A percentile compares a stretch with the other conserved stretches of the same genome.
Conservation (phyloP, 371 early-diverging fungal genomes). For the Phascolomyces articulosus region DNA sequence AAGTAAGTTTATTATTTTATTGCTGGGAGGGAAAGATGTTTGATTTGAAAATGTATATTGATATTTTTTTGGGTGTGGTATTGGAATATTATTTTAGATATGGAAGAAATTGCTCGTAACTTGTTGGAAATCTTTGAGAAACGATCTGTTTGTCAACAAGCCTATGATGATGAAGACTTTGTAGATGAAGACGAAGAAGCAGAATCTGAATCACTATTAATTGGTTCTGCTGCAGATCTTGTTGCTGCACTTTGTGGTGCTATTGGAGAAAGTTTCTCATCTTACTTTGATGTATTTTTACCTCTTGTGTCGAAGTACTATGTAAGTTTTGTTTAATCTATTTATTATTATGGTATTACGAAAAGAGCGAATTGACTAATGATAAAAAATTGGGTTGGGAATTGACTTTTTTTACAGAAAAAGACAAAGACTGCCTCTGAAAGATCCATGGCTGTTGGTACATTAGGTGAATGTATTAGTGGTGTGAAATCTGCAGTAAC, state of each 20-base stretch:
- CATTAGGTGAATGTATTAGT: conserved; percentile 80
- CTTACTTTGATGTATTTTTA: conserved; percentile 75
- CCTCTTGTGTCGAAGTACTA: conserved; percentile 85
- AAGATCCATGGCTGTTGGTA: conserved; percentile 90
- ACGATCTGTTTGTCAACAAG: conserved; percentile 84
- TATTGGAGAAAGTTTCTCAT: conserved; percentile 74
- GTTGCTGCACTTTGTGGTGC: conserved; percentile 77
- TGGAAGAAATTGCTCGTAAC: conserved; percentile 61
- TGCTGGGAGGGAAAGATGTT: background rate
- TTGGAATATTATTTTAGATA: conserved; percentile 23
- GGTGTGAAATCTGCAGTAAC: conserved; percentile 78
- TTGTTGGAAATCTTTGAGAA: conserved; percentile 77
- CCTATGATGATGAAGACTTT: conserved; percentile 71
- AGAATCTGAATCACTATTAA: conserved; percentile 83
- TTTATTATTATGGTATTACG: too few relatives aligned
- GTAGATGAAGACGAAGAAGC: conserved; percentile 83
- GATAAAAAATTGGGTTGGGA: too few relatives aligned
- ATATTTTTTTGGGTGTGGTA: too few relatives aligned
- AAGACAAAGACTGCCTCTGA: conserved; percentile 72
- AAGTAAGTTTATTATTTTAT: conserved; percentile 38
- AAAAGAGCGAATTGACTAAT: too few relatives aligned
- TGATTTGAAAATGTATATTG: too few relatives aligned
- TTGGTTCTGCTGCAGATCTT: conserved; percentile 82
- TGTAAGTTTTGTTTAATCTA: conserved; percentile 31
- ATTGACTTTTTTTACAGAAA: too few relatives aligned